Conservation (phyloP, 129 eudicot genomes). For the Calendula officinalis region DNA sequence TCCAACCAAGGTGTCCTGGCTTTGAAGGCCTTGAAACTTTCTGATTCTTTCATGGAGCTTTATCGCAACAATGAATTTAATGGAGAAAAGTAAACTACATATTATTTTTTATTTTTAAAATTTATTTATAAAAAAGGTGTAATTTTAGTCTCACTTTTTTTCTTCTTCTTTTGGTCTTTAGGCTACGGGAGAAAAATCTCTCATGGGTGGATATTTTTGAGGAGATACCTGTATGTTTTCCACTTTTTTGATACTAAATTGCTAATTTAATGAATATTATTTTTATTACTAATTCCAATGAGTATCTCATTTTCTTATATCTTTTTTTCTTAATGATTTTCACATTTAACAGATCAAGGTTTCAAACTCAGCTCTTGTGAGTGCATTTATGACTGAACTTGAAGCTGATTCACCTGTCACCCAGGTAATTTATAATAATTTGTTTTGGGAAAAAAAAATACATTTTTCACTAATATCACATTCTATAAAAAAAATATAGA, state of each 20-base stretch:
- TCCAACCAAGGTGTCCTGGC: slow-evolving; percentile 94
- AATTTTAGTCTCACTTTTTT: slow-evolving; percentile 9
- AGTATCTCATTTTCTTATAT: background rate
- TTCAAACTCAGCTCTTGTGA: slow-evolving; percentile 84
- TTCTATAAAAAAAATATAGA: background rate
- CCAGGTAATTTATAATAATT: slow-evolving; percentile 45
- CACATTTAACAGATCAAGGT: slow-evolving; percentile 65
- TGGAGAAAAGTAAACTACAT: slow-evolving; percentile 80
- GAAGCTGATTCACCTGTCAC: slow-evolving; percentile 84
- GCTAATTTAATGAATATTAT: background rate
- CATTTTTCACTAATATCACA: background rate
- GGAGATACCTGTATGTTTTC: slow-evolving; percentile 87
- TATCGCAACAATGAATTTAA: slow-evolving; percentile 77
- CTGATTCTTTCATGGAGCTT: slow-evolving; percentile 98
- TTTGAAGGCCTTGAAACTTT: slow-evolving; percentile 95
- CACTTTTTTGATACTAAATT: slow-evolving; percentile 17
- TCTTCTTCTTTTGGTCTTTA: slow-evolving; percentile 20
- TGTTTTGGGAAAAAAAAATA: background rate
- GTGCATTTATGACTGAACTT: slow-evolving; percentile 89
- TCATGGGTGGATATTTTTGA: slow-evolving; percentile 99
- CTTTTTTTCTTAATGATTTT: background rate
- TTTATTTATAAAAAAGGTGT: background rate
- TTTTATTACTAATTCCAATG: background rate
- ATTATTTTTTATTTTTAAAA: background rate
- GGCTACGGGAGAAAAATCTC: slow-evolving; percentile 94